Evolutionary conservation across 2,329 filamentous ascomycete species (phyloP).

Genomic region (Neofusicoccum kwambonambiense): DNA sequence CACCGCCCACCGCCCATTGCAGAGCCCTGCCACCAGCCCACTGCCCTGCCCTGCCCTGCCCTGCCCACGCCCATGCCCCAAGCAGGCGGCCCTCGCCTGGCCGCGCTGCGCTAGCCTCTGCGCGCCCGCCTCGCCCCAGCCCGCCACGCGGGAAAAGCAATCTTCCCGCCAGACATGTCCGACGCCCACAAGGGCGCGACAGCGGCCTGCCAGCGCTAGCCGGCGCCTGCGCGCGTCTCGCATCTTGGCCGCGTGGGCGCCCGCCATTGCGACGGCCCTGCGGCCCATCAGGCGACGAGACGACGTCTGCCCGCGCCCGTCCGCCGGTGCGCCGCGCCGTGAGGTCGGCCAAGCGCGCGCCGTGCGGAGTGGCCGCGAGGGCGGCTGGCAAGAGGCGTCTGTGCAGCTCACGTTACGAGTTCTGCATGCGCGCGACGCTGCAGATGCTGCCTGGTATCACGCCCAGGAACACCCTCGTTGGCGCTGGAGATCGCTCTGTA

Average conservation of each 20-base stretch:
- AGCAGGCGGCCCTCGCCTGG: not conserved
- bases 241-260: too few relatives aligned
- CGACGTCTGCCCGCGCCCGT: not conserved
- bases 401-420: conserved; percentile 8
- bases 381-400: not conserved
- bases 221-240: not conserved
- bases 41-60: not conserved
- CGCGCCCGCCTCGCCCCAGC: conserved; percentile 5
- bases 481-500: not conserved
- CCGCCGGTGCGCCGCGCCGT: not conserved
- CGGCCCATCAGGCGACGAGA: not conserved
- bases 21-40: not conserved
- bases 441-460: conserved; percentile 3
- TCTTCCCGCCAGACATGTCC: not conserved
- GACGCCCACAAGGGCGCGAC: not conserved
- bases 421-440: conserved; percentile 14
- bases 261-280: not conserved
- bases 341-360: conserved; percentile 1
- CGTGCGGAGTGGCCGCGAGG: not conserved
- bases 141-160: conserved; percentile 14
- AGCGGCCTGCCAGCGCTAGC: not conserved
- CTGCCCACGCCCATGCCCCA: not conserved
- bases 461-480: conserved; percentile 8
- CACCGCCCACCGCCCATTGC: conserved; percentile 11
- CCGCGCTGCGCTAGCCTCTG: not conserved